Evolutionary conservation across 2,329 filamentous ascomycete species (phyloP), one percentile per base, ranked within the genome.

Genomic region (Pseudogymnoascus verrucosus): DNA sequence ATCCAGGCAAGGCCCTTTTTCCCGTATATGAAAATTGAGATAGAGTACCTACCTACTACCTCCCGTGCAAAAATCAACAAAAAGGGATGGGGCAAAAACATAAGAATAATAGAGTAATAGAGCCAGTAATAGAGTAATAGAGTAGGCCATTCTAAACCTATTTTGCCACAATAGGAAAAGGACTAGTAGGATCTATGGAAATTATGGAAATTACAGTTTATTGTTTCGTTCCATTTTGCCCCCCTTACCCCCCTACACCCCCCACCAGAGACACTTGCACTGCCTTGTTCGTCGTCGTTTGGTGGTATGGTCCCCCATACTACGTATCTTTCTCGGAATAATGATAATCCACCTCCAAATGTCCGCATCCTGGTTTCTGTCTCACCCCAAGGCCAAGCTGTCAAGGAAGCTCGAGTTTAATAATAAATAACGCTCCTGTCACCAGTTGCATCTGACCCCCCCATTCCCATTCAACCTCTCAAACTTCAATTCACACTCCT

Each of bases 331-430:
- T 10, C 5, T 57, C 51, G 51, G 51, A 57, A 34, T 34, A 57
- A 57, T 57, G 28, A 34, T 57, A 57, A 57, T 57, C 51, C 51
- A 57, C 51, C 28, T 34, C 44, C 44, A 51, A 57, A 57, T 57
- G 51, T 57, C 28, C 51, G 28, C 51, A 57, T 57, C 51, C 51
- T 57, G 51, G 51, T 57, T 57, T 57, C 51, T 57, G 28, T 57
- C 47, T 57, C 47, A 57, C 47, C 47, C 40, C 51, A 57, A 57
- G 51, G 28, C 51, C 51, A 57, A 57, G 51, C 51, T 57, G 51
- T 57, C 51, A 57, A 57, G 51, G 51, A 57, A 57, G 51, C 51
- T 57, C 51, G 51, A 57, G 51, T 57, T 57, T 57, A 57, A 57
- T 57, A 57, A 57, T 57, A 57, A 57, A 57, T 57, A 57, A 57